Evolutionary conservation across 75 land plant genomes (phyloP), one percentile per base, ranked within the genome.

Genomic region (Selaginella moellendorffii): DNA sequence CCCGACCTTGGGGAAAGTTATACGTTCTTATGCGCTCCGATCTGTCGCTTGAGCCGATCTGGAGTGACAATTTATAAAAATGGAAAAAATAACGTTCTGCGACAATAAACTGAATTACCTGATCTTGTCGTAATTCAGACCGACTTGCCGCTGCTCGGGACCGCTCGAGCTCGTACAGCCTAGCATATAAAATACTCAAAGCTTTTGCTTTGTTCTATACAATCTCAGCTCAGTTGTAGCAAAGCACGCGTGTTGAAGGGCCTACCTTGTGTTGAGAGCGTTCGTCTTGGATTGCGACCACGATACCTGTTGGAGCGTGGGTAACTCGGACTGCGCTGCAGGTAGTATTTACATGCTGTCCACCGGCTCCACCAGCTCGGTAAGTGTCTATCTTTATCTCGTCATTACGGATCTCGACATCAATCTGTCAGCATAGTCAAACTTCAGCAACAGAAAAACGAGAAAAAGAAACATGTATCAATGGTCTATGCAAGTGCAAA

Each of bases 151-250:
- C 85, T 62, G 78, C 64, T 70, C 83, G 74, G 17, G 64, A 52
- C 66, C 97, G 82, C 72, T 91, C 97, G 54, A 69, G 70, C 67
- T 91, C 97, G 66, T 82, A 91, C 29, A 91, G 69, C 77, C 76
- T 84, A 53, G 97, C 93, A 54, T 93, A 80, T 27, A 91, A 30
- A 24, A 91, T 69, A 64, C 85, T 88, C 22, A 91, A 80, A 19
- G 97, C 97, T 71, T 88, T 91, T 26, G 97, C 97, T 65, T 85
- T 88, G 69, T 91, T 91, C 97, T 91, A 64, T 27, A 1, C n/a
- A n/a, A n/a, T n/a, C n/a, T n/a, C n/a, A n/a, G n/a, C n/a, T n/a
- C n/a, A n/a, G n/a, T n/a, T n/a, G n/a, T n/a, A n/a, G n/a, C n/a
- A n/a, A n/a, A n/a, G n/a, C n/a, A n/a, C n/a, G n/a, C n/a, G n/a